Evolutionary conservation across 148 eudicot species (phyloP), one percentile per base, ranked within the genome.

Genomic region (Nepenthes gracilis): DNA sequence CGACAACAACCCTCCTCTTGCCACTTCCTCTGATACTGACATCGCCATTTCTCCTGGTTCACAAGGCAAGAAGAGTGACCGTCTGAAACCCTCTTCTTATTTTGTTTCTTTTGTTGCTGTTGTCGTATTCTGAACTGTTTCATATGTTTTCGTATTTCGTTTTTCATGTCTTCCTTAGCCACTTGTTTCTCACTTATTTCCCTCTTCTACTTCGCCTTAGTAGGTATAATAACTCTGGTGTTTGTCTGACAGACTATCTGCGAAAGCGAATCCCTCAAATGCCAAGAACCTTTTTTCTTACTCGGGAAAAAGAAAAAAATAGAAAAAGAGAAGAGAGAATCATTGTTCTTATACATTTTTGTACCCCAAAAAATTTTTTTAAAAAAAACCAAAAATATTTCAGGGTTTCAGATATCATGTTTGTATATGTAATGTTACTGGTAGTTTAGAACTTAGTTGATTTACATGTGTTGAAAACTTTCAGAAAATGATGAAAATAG

Each of bases 1-100:
- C 23, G 61, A 56, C 36, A 75, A 68, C 63, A 6, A 14, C 64
- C 68, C 54, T 65, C 69, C 67, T 66, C 65, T 68, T 62, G 70
- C 85, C 57, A 57, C 78, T 67, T 66, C 79, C 23, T 71, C 85
- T 49, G 72, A 76, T 48, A 8, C 50, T 37, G 67, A 75, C 57
- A 13, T 63, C 51, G 70, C 71, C 45, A 40, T 69, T 73, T 73
- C 72, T 12, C 53, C 72, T 12, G 34, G 58, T 64, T 64, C 71
- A 52, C 78, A 68, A 79, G 96, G 96, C 81, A 49, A 11, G 11
- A 49, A 11, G 72, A 55, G 32, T 0, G 51, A 13, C 11, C 35
- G 35, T 36, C 3, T 45, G 9, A 40, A 6, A 43, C 52, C 57
- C 53, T 48, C 35, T 9, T 49, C 53, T 5, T 49, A 49, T 49